Evolutionary conservation across 495 filamentous ascomycete genomes (phyloP).

Genomic region (Tetracladium setigerum): DNA sequence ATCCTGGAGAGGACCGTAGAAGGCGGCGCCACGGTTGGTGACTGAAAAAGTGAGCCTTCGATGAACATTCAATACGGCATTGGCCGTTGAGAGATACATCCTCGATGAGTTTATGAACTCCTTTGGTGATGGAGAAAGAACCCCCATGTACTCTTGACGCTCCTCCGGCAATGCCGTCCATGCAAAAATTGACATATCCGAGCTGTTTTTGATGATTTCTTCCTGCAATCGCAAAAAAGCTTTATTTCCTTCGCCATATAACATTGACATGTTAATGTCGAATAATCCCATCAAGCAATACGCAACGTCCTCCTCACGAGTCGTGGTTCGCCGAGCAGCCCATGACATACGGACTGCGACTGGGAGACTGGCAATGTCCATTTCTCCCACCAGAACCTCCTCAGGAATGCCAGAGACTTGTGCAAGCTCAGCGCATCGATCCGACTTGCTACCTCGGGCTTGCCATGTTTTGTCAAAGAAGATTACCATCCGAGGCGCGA

Average conservation of each 20-base stretch:
- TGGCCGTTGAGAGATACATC: too few species aligned
- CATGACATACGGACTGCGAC: conserved; percentile 20
- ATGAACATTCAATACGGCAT: too few species aligned
- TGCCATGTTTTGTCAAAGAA: conserved; percentile 11
- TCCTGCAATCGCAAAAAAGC: conserved; percentile 23
- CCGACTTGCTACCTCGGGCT: not conserved
- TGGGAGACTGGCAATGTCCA: not conserved
- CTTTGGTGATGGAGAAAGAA: too few species aligned
- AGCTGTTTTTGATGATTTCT: conserved; percentile 14
- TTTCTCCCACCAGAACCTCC: not conserved
- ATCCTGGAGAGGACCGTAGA: too few species aligned
- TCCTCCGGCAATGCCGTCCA: not conserved
- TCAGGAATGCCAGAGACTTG: not conserved
- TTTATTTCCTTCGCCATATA: conserved; percentile 23
- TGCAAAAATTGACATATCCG: conserved; percentile 7
- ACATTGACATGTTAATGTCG: conserved; percentile 22
- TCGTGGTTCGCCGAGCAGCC: conserved; percentile 20
- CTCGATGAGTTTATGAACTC: too few species aligned
- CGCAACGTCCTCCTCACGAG: conserved; percentile 19
- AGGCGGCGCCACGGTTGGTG: too few species aligned
- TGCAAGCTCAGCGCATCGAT: not conserved
- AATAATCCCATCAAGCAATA: conserved; percentile 24
- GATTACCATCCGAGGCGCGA: conserved; percentile 8
- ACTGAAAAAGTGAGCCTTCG: too few species aligned
- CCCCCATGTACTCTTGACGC: too few species aligned